Percentiles rank a stretch among this genome's conserved stretches.
phyloP scores from a whole-genome alignment of 2,329 filamentous ascomycete genomes.

The Beauveria sp. region DNA sequence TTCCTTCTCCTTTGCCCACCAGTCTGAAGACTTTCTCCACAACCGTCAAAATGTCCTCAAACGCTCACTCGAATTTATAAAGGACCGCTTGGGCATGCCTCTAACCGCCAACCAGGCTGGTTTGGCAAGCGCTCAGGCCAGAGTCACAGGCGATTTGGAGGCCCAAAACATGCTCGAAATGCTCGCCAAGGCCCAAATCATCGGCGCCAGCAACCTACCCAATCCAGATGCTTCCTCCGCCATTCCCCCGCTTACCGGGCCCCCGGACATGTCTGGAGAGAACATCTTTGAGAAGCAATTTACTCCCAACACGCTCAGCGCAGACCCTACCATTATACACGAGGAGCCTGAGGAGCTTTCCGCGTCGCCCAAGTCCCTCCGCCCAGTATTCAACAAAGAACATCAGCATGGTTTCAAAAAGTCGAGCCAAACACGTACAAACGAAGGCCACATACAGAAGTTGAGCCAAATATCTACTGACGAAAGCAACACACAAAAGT shows the following conservation, averaged over 20 bases:
- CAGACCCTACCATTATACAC: constrained; percentile 32
- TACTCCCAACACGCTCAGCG: constrained; percentile 43
- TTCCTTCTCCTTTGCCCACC: constrained; percentile 95
- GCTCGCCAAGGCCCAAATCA: constrained; percentile 70
- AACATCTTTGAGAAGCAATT: constrained; percentile 87
- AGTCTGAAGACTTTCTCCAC: constrained; percentile 86
- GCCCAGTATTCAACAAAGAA: constrained; percentile 15
- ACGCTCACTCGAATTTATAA: constrained; percentile 93
- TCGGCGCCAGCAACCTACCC: constrained; percentile 58
- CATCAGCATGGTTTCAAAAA: constrained; percentile 32
- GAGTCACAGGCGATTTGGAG: constrained; percentile 74
- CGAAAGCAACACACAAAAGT: constrained; percentile 29
- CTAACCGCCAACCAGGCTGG: constrained; percentile 58
- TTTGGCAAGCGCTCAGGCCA: constrained; percentile 76
- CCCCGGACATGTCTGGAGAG: constrained; percentile 61
- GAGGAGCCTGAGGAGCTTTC: constrained; percentile 14
- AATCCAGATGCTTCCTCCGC: constrained; percentile 34
- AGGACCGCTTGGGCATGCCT: constrained; percentile 79
- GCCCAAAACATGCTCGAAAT: constrained; percentile 87
- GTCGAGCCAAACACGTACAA: constrained; percentile 43
- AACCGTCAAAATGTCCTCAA: constrained; percentile 90
- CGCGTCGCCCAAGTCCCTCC: constrained; percentile 15
- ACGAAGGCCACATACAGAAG: constrained; percentile 25
- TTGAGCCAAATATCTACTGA: constrained; percentile 41
- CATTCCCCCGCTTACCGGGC: constrained; percentile 66